Base-by-base conservation (phyloP, 495 filamentous ascomycete species). In the Hyphodiscus hymeniophilus region DNA sequence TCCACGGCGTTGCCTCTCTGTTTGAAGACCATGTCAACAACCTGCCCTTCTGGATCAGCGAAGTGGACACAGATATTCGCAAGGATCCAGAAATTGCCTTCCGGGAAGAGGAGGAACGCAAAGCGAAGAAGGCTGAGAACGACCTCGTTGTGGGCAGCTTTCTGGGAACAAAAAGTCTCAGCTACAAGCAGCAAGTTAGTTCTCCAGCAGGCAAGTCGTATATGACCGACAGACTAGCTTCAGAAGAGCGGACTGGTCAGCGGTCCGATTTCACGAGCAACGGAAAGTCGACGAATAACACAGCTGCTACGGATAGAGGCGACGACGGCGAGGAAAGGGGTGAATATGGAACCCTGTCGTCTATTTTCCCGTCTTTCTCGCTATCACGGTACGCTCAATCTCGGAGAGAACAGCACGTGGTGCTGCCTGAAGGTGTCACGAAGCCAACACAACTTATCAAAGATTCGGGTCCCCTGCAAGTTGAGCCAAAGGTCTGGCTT, bases 401-500 rank as follows among this genome's bases (percentile, higher is more conserved):
- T 2, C 76, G 75, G 42, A 65, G 68, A 43, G 57, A 45, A 21
- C 34, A 47, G 17, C 38, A 63, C 47, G 63, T 47, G 32, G 52
- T 52, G 21, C 69, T 98, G 20, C 92, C 92, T 0, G 83, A 86
- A 3, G 94, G 94, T 16, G 85, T 98, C n/a, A 75, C 68, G 26
- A 79, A 91, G 48, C 92, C 92, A 8, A 79, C 75, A 1, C 72
- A 74, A 38, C 88, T 90, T 77, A 83, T 98, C 68, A 98, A 97
- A 70, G 91, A 98, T 64, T 72, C 84, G 0, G 90, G 91, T 0
- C 87, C 89, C 0, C 73, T 97, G 28, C 78, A 85, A 43, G 88
- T 98, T 32, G 92, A 98, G 65, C 86, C 87, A 33, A 98, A 98
- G 66, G 91, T 98, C 5, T 98, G 92, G 90, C 84, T 98, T 28